Conservation (phyloP, 768 basidiomycete genomes). For the Mycena vitilis region DNA sequence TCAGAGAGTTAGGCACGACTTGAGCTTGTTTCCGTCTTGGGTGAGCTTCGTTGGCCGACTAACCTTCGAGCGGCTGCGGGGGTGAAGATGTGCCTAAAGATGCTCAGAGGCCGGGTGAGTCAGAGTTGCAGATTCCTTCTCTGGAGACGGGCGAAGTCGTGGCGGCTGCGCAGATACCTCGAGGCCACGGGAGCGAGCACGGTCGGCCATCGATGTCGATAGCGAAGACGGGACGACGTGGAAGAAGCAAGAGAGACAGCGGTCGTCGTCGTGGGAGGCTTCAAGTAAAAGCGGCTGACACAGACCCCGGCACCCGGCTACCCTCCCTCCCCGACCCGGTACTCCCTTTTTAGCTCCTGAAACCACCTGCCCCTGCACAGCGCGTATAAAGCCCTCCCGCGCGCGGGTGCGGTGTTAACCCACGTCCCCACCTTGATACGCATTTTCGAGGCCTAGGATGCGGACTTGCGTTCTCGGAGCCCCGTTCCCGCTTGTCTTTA, state of each 20-base stretch:
- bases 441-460: background rate
- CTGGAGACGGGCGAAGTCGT: background rate
- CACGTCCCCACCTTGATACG: background rate
- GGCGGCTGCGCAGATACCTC: conserved; percentile 1
- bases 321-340: background rate
- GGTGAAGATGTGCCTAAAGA: too few relatives aligned
- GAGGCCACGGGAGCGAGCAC: background rate
- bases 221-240: background rate
- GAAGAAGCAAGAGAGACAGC: too few relatives aligned
- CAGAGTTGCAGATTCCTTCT: too few relatives aligned
- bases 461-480: conserved; percentile 9
- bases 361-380: conserved; percentile 1
- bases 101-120: too few relatives aligned
- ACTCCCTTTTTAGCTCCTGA: conserved; percentile 1
- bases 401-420: conserved; percentile 8
- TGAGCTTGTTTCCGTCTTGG: too few relatives aligned
- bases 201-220: conserved; percentile 18
- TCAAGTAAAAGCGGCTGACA: too few relatives aligned
- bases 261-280: too few relatives aligned
- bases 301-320: conserved; percentile 1
- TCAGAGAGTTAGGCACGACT: too few relatives aligned
- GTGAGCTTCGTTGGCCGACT: too few relatives aligned
- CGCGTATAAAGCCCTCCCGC: background rate
- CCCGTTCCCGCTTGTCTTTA: conserved; percentile 2
- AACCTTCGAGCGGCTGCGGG: too few relatives aligned